phyloP scores from a whole-genome alignment of 345 rosid genomes.

The Ceriops decandra region DNA sequence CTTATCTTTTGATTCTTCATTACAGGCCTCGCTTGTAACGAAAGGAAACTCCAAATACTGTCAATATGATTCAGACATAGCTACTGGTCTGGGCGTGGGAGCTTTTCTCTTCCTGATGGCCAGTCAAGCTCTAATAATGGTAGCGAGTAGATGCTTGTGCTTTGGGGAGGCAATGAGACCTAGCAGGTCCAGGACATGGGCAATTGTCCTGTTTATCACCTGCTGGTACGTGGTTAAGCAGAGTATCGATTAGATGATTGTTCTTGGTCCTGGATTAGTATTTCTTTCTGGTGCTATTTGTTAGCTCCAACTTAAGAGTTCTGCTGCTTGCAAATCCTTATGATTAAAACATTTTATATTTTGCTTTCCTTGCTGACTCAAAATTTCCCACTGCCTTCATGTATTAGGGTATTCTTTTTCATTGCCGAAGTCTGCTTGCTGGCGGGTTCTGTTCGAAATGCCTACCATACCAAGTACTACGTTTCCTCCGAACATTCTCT shows the following conservation, averaged over 20 bases:
- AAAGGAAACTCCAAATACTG: slow-evolving; percentile 42
- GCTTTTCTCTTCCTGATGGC: slow-evolving; percentile 52
- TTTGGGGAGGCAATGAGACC: slow-evolving; percentile 80
- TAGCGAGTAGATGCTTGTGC: slow-evolving; percentile 66
- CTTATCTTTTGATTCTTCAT: slow-evolving; percentile 7
- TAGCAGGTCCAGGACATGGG: slow-evolving; percentile 70
- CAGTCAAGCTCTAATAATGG: slow-evolving; percentile 71
- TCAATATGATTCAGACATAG: slow-evolving; percentile 69
- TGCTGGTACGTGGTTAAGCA: slow-evolving; percentile 52
- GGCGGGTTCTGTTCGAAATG: slow-evolving; percentile 77
- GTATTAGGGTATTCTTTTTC: slow-evolving; percentile 74
- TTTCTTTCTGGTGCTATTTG: not conserved
- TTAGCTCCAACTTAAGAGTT: not conserved
- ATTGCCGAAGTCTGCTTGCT: slow-evolving; percentile 84
- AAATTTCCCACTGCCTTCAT: not conserved
- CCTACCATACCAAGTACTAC: slow-evolving; percentile 75
- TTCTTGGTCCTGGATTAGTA: not conserved
- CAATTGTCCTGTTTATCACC: slow-evolving; percentile 64
- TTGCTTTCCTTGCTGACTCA: too few relatives aligned
- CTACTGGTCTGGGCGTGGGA: slow-evolving; percentile 76
- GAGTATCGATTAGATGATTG: not conserved
- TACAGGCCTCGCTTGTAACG: slow-evolving; percentile 12
- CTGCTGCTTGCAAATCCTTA: not conserved
- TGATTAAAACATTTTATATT: not conserved
- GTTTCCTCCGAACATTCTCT: slow-evolving; percentile 20